Evolutionary conservation across 2,329 filamentous ascomycete species (phyloP).

Genomic region (Penicillium sp.): DNA sequence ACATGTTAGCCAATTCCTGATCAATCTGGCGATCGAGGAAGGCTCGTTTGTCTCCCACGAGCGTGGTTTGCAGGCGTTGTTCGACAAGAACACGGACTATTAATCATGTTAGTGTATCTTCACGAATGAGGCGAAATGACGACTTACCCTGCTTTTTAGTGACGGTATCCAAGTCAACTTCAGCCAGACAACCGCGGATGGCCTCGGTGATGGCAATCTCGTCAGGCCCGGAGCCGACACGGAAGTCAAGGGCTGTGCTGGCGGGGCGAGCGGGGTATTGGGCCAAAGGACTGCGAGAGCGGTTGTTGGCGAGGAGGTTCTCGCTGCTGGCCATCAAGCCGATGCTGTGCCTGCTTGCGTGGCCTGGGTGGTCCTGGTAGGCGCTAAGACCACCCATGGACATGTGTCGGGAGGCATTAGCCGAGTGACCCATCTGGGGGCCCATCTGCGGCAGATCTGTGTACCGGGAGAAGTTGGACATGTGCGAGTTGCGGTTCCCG

Average conservation of each 20-base stretch:
- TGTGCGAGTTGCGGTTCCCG: slow-evolving; percentile 66
- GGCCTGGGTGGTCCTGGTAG: slow-evolving; percentile 42
- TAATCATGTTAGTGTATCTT: slow-evolving; percentile 5
- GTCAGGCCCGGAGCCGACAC: slow-evolving; percentile 64
- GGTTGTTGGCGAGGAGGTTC: slow-evolving; percentile 43
- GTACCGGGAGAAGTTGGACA: slow-evolving; percentile 67
- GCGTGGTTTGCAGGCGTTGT: slow-evolving; percentile 86
- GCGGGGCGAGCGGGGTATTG: slow-evolving; percentile 52
- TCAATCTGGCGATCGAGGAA: slow-evolving; percentile 96
- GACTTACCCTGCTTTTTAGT: slow-evolving; percentile 86
- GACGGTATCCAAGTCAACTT: slow-evolving; percentile 93
- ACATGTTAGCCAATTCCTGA: slow-evolving; percentile 91
- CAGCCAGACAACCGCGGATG: slow-evolving; percentile 77
- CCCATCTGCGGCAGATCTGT: slow-evolving; percentile 58
- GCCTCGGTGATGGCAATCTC: slow-evolving; percentile 81
- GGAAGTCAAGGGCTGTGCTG: slow-evolving; percentile 61
- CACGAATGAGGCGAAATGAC: neutral
- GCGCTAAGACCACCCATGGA: slow-evolving; percentile 59
- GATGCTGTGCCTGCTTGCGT: slow-evolving; percentile 45
- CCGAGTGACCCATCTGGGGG: slow-evolving; percentile 26
- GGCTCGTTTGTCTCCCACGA: slow-evolving; percentile 79
- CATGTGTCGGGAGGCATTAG: slow-evolving; percentile 53
- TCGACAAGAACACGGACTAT: slow-evolving; percentile 81
- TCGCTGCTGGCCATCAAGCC: slow-evolving; percentile 48
- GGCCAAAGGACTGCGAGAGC: slow-evolving; percentile 53